Evolutionary conservation across 2,329 filamentous ascomycete genomes (phyloP), one percentile per base, ranked within the genome.

Genomic region (Colletotrichum paranaense): DNA sequence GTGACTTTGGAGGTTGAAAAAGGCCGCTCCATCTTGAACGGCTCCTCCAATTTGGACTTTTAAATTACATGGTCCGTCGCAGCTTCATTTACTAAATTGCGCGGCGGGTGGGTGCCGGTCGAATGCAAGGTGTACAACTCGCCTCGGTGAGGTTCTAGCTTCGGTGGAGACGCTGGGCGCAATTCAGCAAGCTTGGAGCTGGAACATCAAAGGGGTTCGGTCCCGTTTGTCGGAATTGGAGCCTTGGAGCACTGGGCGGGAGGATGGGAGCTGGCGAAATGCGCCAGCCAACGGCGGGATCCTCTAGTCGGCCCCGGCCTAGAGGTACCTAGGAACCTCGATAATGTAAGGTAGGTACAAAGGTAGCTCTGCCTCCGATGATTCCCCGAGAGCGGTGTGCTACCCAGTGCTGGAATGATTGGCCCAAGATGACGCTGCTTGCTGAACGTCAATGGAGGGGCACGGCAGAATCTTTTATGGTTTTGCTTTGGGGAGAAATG

Each of bases 1-100:
- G 92, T 94, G 79, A 95, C 93, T 88, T 94, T 94, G 78, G 92
- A 94, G 78, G 91, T 92, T 80, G 92, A 92, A 76, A 89, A 90
- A 77, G 89, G 87, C 85, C 91, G 88, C 85, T 92, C 90, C 90
- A 92, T 92, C 79, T 82, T 83, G 83, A 80, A 82, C 80, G 82
- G 68, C 76, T 76, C 75, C 66, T 73, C 71, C 67, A 59, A 52
- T 52, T 35, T 70, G 67, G 32, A 26, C 19, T 62, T n/a, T 60
- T 62, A 30, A 52, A 52, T 66, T 66, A 73, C 71, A 73, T 73
- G 60, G 56, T 62, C 67, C 26, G 56, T 66, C 49, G 53, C 55
- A 35, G 49, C 32, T 22, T 46, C 55, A 65, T 49, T 19, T 19
- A 19, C 28, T n/a, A 69, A 46, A 63, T 35, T 62, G 66, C 56